phyloP scores from a whole-genome alignment of 2,329 filamentous ascomycete genomes.

The Diaporthe citrichinensis region DNA sequence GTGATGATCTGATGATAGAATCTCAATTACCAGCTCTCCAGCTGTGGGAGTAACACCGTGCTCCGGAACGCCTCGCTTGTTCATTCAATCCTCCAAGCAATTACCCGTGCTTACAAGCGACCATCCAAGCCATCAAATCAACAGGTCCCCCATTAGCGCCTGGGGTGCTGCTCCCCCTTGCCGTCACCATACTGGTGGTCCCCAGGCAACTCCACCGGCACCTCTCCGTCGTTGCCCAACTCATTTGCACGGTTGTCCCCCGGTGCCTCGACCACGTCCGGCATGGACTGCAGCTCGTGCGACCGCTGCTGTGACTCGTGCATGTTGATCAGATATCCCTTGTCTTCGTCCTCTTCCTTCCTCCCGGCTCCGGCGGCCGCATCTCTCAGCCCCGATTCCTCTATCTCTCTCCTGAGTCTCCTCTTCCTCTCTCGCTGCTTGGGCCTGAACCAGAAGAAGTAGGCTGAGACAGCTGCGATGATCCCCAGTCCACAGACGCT shows the following conservation, averaged over 20 bases:
- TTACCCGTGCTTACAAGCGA: neutral
- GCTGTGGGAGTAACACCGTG: neutral
- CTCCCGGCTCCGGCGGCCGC: neutral
- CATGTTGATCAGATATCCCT: neutral
- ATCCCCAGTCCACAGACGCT: constrained; percentile 33
- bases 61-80: constrained; percentile 14
- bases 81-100: neutral
- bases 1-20: neutral
- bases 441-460: constrained; percentile 37
- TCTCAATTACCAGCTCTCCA: neutral
- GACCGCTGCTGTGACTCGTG: constrained; percentile 4
- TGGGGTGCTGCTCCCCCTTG: neutral
- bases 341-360: constrained; percentile 11
- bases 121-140: neutral
- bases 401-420: constrained; percentile 3
- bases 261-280: constrained; percentile 15
- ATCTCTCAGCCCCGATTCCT: neutral
- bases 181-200: constrained; percentile 18
- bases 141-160: neutral
- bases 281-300: constrained; percentile 16
- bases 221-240: constrained; percentile 15
- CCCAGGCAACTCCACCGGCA: constrained; percentile 28
- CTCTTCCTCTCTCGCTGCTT: constrained; percentile 29
- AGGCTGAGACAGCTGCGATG: constrained; percentile 31
- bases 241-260: constrained; percentile 22